Percentiles rank a stretch among this genome's conserved stretches.
Evolutionary conservation across 2,329 filamentous ascomycete species (phyloP).

Genomic region (Paracamarosporium sp.): DNA sequence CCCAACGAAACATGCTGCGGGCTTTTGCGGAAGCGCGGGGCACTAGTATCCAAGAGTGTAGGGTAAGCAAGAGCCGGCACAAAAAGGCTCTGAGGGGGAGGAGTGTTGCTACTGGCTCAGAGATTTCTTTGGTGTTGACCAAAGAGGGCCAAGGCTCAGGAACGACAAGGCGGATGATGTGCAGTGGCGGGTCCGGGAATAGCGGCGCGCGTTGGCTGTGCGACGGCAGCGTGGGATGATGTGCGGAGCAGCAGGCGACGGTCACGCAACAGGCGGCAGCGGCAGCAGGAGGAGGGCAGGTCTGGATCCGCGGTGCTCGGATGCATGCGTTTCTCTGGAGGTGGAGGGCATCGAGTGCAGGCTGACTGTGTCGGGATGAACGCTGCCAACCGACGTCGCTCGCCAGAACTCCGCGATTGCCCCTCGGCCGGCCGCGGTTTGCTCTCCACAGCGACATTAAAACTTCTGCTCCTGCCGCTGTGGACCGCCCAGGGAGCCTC

Average conservation of each 20-base stretch:
- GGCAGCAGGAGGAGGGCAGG: too few species aligned
- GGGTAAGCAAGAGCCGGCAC: slow-evolving; percentile 31
- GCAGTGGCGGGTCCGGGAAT: slow-evolving; percentile 5
- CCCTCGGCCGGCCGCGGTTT: slow-evolving; percentile 7
- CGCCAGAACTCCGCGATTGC: neutral
- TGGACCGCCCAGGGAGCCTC: neutral
- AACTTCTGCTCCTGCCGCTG: neutral
- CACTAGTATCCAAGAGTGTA: slow-evolving; percentile 36
- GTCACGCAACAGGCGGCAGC: neutral
- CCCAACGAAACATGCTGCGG: slow-evolving; percentile 83
- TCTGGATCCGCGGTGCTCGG: neutral
- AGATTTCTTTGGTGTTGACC: slow-evolving; percentile 31
- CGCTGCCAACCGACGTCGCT: neutral
- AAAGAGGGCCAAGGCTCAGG: slow-evolving; percentile 27
- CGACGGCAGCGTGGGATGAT: neutral
- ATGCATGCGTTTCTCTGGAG: too few species aligned
- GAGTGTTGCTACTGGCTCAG: slow-evolving; percentile 33
- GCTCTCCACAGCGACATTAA: slow-evolving; percentile 2
- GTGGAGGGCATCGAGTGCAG: too few species aligned
- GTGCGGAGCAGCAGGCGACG: neutral
- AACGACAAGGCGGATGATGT: slow-evolving; percentile 13
- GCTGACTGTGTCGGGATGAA: slow-evolving; percentile 5
- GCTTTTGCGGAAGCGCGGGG: slow-evolving; percentile 18
- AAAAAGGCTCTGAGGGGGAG: slow-evolving; percentile 27
- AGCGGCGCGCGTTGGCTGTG: neutral